Conservation (phyloP, 768 basidiomycete genomes). For the Cystobasidium ongulense region DNA sequence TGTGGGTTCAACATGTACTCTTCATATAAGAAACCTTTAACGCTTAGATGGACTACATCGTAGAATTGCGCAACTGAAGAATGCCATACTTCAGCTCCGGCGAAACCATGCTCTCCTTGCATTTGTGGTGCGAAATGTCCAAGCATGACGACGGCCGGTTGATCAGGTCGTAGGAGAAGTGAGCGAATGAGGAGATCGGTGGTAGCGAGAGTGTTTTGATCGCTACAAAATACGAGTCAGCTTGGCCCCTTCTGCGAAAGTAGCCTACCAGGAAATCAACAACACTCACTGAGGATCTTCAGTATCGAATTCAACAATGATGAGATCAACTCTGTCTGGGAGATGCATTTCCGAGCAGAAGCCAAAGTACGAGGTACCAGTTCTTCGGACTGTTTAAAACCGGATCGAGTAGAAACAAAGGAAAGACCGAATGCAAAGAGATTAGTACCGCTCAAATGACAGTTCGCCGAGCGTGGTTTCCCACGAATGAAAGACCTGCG, state of each 20-base stretch:
- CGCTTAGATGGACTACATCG: constrained; percentile 85
- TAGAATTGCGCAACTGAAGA: constrained; percentile 89
- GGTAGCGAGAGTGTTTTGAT: constrained; percentile 62
- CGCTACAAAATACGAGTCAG: constrained; percentile 50
- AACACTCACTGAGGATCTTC: constrained; percentile 72
- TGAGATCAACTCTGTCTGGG: constrained; percentile 85
- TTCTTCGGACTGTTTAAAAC: constrained; percentile 57
- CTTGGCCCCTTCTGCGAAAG: too few species aligned
- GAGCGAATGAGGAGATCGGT: constrained; percentile 91
- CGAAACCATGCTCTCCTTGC: constrained; percentile 68
- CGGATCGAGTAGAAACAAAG: too few species aligned
- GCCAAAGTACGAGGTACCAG: constrained; percentile 87
- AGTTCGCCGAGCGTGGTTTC: neutral
- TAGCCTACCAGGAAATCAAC: neutral
- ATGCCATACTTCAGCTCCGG: constrained; percentile 84
- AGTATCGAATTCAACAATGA: constrained; percentile 88
- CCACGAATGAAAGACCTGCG: too few species aligned
- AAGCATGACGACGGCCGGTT: constrained; percentile 85
- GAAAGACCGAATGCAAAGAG: neutral
- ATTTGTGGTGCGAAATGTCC: constrained; percentile 88
- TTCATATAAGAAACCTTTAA: constrained; percentile 72
- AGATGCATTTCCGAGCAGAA: constrained; percentile 89
- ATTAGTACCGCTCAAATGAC: too few species aligned
- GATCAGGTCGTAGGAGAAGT: constrained; percentile 76
- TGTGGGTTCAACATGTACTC: constrained; percentile 67